A percentile compares a stretch with the other conserved stretches of the same genome.
Conservation (phyloP, 345 rosid genomes). For the Eucalyptus globulus region DNA sequence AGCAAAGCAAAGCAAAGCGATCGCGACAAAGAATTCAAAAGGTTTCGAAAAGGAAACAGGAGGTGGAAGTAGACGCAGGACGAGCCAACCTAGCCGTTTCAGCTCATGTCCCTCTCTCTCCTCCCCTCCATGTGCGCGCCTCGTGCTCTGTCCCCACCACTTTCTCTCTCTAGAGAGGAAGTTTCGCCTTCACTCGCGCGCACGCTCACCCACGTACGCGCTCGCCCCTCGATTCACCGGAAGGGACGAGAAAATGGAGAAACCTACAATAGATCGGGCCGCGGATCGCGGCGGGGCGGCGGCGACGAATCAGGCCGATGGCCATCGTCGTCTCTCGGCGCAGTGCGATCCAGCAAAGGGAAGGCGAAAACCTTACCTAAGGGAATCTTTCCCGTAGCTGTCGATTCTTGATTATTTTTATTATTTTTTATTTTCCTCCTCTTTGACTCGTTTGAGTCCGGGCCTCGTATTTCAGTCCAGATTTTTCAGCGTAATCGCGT, state of each 20-base stretch:
- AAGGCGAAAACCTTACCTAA: background rate
- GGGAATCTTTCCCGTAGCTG: background rate
- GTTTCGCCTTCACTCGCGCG: background rate
- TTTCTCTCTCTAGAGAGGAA: background rate
- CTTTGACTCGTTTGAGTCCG: background rate
- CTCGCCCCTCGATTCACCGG: background rate
- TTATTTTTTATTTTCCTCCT: background rate
- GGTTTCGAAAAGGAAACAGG: too few species aligned
- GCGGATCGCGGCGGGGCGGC: background rate
- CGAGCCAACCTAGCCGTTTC: background rate
- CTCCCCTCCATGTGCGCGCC: background rate
- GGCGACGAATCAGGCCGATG: background rate
- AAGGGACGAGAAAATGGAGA: background rate
- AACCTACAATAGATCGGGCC: background rate
- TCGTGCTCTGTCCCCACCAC: background rate
- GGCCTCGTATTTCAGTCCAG: background rate
- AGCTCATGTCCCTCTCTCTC: background rate
- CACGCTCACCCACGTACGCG: background rate
- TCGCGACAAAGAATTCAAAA: background rate
- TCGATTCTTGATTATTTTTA: background rate
- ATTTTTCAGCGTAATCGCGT: background rate
- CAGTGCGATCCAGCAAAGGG: background rate
- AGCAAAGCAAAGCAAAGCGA: background rate
- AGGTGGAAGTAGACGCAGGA: background rate
- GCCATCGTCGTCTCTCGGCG: background rate